phyloP scores from a whole-genome alignment of 345 rosid species.

The Citrus medica region DNA sequence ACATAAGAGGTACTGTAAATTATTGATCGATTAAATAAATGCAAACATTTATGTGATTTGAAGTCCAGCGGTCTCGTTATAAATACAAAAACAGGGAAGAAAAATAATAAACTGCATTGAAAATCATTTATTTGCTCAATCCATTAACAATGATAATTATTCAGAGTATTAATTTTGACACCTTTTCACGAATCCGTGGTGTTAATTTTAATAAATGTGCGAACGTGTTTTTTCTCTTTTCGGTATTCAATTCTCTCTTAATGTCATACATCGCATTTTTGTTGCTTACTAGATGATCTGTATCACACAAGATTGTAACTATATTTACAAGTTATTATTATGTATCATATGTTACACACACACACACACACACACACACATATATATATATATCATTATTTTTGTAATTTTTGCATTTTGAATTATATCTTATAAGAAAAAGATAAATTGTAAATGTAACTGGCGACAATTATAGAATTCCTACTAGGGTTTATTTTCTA shows the following conservation, averaged over 20 bases:
- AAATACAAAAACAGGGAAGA: neutral
- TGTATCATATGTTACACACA: neutral
- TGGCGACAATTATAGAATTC: too few relatives aligned
- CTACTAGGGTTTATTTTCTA: too few relatives aligned
- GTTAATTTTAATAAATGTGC: neutral
- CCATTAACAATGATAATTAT: too few relatives aligned
- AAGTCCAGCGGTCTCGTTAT: neutral
- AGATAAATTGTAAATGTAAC: too few relatives aligned
- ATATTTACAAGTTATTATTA: too few relatives aligned
- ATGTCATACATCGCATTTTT: neutral
- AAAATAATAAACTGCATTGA: neutral
- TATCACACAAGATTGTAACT: too few relatives aligned
- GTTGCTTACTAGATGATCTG: too few relatives aligned
- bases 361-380: rapidly evolving
- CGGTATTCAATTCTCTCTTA: neutral
- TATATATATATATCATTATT: neutral
- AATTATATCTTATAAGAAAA: too few relatives aligned
- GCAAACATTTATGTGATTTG: neutral
- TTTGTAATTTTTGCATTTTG: neutral
- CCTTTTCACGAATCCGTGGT: neutral
- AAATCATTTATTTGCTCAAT: neutral
- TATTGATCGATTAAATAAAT: neutral
- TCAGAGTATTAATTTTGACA: neutral
- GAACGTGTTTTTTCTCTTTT: neutral
- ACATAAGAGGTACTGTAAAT: neutral